phyloP scores from a whole-genome alignment of 345 rosid genomes.

The Populus simonii region DNA sequence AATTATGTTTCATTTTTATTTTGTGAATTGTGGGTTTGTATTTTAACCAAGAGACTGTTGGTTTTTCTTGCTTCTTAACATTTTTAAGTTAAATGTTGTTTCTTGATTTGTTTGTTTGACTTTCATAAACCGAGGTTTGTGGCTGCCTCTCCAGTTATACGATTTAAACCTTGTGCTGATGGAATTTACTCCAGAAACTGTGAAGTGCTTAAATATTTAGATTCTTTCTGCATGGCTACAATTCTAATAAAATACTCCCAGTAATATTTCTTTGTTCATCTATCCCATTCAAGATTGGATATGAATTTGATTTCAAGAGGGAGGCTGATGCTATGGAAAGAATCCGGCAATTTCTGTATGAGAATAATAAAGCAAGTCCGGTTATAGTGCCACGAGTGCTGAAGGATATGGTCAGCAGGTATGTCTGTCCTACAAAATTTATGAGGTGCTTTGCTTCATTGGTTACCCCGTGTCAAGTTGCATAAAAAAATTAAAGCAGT shows the following conservation, averaged over 20 bases:
- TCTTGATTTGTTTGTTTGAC: neutral
- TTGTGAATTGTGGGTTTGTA: neutral
- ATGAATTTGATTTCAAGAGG: slow-evolving; percentile 85
- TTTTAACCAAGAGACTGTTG: neutral
- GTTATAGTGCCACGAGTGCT: slow-evolving; percentile 69
- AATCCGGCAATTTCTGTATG: slow-evolving; percentile 62
- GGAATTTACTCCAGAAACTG: neutral
- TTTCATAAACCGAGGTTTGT: neutral
- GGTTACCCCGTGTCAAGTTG: slow-evolving; percentile 5
- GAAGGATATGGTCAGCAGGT: slow-evolving; percentile 73
- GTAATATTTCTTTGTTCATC: slow-evolving; percentile 4
- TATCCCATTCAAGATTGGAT: slow-evolving; percentile 66
- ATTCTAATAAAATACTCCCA: slow-evolving; percentile 9
- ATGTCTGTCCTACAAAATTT: slow-evolving; percentile 7
- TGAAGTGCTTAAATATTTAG: neutral
- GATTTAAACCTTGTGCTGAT: neutral
- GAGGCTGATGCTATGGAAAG: slow-evolving; percentile 87
- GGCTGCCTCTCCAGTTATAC: neutral
- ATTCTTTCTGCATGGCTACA: slow-evolving; percentile 11
- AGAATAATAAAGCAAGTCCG: slow-evolving; percentile 74
- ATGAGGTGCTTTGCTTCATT: neutral
- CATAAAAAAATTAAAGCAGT: neutral
- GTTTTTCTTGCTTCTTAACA: neutral
- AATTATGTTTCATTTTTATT: neutral
- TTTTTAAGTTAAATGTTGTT: neutral